phyloP scores from a whole-genome alignment of 768 basidiomycete species.

The Collybia nuda region DNA sequence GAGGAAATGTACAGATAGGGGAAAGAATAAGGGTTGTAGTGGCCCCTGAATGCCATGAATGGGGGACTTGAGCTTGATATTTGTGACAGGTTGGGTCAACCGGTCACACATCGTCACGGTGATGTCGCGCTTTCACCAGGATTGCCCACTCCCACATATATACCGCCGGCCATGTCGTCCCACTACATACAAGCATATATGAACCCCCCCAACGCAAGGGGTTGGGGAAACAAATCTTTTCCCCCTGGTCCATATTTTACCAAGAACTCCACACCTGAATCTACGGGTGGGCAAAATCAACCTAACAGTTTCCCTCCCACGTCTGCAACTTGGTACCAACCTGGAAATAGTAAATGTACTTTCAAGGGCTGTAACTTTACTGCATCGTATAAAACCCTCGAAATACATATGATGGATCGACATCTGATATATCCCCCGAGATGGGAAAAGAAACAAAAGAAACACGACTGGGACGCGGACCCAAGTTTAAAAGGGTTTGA shows the following conservation, averaged over 20 bases:
- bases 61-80: no score
- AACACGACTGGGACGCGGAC: slow-evolving; percentile 77
- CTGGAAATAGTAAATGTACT: slow-evolving; percentile 60
- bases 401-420: slow-evolving; percentile 88
- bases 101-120: no score
- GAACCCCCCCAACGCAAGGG: neutral
- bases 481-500: slow-evolving; percentile 76
- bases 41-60: no score
- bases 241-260: neutral
- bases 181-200: slow-evolving; percentile 19
- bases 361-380: slow-evolving; percentile 65
- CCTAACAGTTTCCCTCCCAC: neutral
- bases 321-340: slow-evolving; percentile 54
- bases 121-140: no score
- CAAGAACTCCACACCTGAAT: no score
- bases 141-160: no score
- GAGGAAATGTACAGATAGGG: no score
- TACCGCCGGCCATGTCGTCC: slow-evolving; percentile 14
- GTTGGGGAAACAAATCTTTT: neutral
- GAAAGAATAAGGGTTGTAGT: no score
- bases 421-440: slow-evolving; percentile 80
- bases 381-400: slow-evolving; percentile 70
- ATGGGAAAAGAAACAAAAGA: slow-evolving; percentile 58
- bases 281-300: no score
- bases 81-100: no score